Conservation (phyloP, 148 eudicot genomes). For the Rhododendron kiyosumense region DNA sequence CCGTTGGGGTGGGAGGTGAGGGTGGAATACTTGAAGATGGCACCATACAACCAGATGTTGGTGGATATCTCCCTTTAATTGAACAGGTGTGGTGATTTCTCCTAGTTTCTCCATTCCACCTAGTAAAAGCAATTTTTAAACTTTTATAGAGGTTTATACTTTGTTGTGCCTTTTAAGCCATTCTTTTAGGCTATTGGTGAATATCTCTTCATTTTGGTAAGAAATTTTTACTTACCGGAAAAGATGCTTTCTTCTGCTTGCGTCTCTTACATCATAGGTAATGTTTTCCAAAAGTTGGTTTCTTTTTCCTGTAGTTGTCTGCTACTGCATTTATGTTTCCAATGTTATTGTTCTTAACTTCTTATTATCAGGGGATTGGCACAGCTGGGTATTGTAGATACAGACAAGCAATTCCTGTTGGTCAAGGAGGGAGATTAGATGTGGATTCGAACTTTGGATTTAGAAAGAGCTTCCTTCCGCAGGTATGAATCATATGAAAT, state of each 20-base stretch:
- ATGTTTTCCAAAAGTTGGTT: not conserved
- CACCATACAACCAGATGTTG: conserved; percentile 61
- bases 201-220: not conserved
- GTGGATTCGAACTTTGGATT: conserved; percentile 67
- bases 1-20: conserved; percentile 86
- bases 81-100: conserved; percentile 20
- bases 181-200: not conserved
- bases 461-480: conserved; percentile 78
- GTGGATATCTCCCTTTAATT: conserved; percentile 77
- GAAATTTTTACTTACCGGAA: not conserved
- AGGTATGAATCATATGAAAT: conserved; percentile 27
- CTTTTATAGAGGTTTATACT: not conserved
- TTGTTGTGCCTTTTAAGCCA: not conserved
- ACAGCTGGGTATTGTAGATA: conserved; percentile 83
- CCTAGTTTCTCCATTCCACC: not conserved
- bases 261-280: not conserved
- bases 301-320: not conserved
- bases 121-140: not conserved
- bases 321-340: not conserved
- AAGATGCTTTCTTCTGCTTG: not conserved
- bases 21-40: conserved; percentile 75
- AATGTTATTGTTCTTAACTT: not conserved
- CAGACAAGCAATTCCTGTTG: conserved; percentile 75
- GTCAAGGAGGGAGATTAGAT: conserved; percentile 64
- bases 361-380: conserved; percentile 41